Conservation (phyloP, 768 basidiomycete genomes). For the Hypsizygus marmoreus region DNA sequence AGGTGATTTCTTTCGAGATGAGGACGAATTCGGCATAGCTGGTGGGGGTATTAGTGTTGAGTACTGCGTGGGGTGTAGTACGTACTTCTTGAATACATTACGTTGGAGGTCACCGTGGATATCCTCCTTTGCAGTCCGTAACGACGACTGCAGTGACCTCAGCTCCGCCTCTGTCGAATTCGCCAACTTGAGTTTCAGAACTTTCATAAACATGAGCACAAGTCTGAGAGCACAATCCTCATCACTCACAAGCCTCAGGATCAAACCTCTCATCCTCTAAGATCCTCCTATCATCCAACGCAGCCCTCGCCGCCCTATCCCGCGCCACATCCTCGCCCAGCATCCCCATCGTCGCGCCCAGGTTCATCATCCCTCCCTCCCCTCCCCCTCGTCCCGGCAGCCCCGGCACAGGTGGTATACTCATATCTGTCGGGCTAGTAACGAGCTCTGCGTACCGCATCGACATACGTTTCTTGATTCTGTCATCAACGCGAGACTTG, state of each 20-base stretch:
- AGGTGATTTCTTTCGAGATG: conserved; percentile 95
- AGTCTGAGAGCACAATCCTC: conserved; percentile 9
- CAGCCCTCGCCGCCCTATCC: conserved; percentile 43
- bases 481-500: conserved; percentile 74
- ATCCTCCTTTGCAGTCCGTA: conserved; percentile 68
- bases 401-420: conserved; percentile 59
- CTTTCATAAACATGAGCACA: conserved; percentile 34
- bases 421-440: conserved; percentile 62
- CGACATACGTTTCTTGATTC: conserved; percentile 96
- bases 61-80: conserved; percentile 5
- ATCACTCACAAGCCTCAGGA: conserved; percentile 79
- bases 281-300: conserved; percentile 62
- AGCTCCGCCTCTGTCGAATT: conserved; percentile 87
- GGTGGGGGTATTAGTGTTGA: conserved; percentile 1
- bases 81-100: conserved; percentile 93
- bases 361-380: conserved; percentile 27
- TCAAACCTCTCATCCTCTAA: conserved; percentile 84
- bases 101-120: conserved; percentile 82
- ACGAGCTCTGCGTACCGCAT: conserved; percentile 86
- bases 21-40: conserved; percentile 97
- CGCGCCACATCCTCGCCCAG: conserved; percentile 50
- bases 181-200: conserved; percentile 83
- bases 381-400: conserved; percentile 50
- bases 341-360: conserved; percentile 18
- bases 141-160: conserved; percentile 71